Conservation (phyloP, 495 filamentous ascomycete species). For the Penicillium fimorum region DNA sequence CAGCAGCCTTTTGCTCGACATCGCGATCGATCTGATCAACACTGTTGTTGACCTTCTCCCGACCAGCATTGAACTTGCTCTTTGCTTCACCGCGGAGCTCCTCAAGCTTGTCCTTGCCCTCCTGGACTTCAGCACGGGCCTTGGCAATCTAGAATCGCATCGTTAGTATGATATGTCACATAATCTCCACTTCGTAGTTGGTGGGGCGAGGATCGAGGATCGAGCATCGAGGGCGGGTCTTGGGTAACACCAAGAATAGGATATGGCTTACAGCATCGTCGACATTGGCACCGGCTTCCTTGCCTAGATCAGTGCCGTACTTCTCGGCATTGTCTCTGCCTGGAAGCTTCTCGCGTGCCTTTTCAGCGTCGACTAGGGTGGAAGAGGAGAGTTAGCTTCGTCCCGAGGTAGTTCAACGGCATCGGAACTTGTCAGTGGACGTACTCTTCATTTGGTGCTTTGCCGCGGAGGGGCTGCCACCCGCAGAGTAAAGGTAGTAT, state of each 20-base stretch:
- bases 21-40: conserved; percentile 63
- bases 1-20: conserved; percentile 70
- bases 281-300: conserved; percentile 52
- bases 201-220: not conserved
- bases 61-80: conserved; percentile 28
- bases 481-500: conserved; percentile 90
- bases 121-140: conserved; percentile 57
- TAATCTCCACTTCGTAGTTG: conserved; percentile 6
- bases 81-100: conserved; percentile 48
- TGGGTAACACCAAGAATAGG: not conserved
- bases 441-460: conserved; percentile 80
- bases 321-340: conserved; percentile 50
- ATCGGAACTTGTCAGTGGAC: conserved; percentile 10
- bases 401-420: not conserved
- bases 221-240: no score
- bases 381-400: conserved; percentile 2
- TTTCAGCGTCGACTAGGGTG: conserved; percentile 56
- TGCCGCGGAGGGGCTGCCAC: conserved; percentile 77
- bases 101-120: conserved; percentile 69
- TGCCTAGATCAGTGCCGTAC: conserved; percentile 47
- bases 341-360: conserved; percentile 62
- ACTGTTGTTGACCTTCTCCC: conserved; percentile 49
- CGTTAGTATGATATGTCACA: conserved; percentile 5
- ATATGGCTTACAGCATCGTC: conserved; percentile 54
- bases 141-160: conserved; percentile 53